phyloP scores from a whole-genome alignment of 2,329 filamentous ascomycete genomes.

The Ploettnerulaceae sp. region DNA sequence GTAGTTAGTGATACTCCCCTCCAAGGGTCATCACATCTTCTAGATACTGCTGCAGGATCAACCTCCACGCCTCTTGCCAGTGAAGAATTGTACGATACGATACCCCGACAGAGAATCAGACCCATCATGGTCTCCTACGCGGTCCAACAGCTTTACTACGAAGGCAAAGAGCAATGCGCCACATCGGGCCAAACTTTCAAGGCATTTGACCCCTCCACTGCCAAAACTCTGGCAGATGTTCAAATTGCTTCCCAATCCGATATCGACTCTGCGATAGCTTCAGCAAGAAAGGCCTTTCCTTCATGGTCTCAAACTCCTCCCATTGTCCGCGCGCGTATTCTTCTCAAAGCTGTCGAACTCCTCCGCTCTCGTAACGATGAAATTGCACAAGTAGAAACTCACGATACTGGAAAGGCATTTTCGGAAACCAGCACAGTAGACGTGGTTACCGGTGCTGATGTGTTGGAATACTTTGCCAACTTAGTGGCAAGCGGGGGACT shows the following conservation, averaged over 20 bases:
- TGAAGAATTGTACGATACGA: neutral
- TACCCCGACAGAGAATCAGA: neutral
- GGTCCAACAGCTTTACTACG: constrained; percentile 66
- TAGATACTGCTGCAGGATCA: neutral
- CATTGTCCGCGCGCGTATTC: constrained; percentile 69
- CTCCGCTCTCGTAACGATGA: constrained; percentile 73
- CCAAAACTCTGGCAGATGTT: constrained; percentile 63
- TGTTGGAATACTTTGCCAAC: constrained; percentile 82
- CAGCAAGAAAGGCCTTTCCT: constrained; percentile 67
- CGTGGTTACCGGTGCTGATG: constrained; percentile 75
- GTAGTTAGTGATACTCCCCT: constrained; percentile 2
- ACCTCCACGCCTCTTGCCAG: neutral
- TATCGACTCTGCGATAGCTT: constrained; percentile 66
- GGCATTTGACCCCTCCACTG: constrained; percentile 70
- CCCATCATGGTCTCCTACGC: constrained; percentile 38
- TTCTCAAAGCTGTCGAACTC: constrained; percentile 69
- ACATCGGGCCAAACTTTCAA: constrained; percentile 60
- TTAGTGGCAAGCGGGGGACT: constrained; percentile 71
- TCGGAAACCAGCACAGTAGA: constrained; percentile 83
- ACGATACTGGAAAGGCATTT: constrained; percentile 82
- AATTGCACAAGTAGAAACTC: constrained; percentile 73
- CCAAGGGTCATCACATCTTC: neutral
- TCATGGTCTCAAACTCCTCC: constrained; percentile 72
- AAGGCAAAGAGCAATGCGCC: constrained; percentile 61
- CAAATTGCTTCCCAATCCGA: constrained; percentile 62